Conservation (phyloP, 2,329 filamentous ascomycete species). For the Neopestalotiopsis sp. region DNA sequence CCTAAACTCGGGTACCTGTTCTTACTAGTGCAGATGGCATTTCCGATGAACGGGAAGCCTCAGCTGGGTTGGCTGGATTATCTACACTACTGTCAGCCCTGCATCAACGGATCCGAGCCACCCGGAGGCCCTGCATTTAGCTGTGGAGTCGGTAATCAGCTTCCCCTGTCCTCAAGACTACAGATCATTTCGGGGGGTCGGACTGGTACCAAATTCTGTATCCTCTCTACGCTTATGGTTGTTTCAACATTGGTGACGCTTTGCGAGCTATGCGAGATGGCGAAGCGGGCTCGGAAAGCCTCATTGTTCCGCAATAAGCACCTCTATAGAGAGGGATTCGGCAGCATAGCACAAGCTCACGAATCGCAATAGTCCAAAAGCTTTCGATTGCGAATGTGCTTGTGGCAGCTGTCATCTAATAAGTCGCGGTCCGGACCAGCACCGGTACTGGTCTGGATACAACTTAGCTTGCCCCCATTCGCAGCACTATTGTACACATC, state of each 20-base stretch:
- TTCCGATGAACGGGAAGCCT: neutral
- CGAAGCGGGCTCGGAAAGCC: no score
- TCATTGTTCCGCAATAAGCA: no score
- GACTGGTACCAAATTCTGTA: neutral
- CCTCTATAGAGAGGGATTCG: no score
- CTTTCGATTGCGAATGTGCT: neutral
- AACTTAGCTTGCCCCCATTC: neutral
- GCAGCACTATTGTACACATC: constrained; percentile 1
- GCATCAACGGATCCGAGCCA: neutral
- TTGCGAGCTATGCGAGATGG: no score
- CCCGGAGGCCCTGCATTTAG: neutral
- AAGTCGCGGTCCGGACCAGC: neutral
- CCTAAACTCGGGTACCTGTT: neutral
- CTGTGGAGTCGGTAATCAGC: neutral
- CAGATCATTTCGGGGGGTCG: neutral
- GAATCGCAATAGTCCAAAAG: no score
- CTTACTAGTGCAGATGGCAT: neutral
- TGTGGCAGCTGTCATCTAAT: neutral
- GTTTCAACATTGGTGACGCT: neutral
- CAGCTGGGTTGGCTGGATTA: neutral
- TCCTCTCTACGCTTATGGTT: neutral
- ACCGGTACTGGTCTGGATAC: neutral
- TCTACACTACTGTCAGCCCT: neutral
- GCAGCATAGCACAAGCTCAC: no score
- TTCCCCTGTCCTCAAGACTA: neutral